Evolutionary conservation across 768 basidiomycete species (phyloP), one percentile per base, ranked within the genome.

Genomic region (Lanmaoa rubissima): DNA sequence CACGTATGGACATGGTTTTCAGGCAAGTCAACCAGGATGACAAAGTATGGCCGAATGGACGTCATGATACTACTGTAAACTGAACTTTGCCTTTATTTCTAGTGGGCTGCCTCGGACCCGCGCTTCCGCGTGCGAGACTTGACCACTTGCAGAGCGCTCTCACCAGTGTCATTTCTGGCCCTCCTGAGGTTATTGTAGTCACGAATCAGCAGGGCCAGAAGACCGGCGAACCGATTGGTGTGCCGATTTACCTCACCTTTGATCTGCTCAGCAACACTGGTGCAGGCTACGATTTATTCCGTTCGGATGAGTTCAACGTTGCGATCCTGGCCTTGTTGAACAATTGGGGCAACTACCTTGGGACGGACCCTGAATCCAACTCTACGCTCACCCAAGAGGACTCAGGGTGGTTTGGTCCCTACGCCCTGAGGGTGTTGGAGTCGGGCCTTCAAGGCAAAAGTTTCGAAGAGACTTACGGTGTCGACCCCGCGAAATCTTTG

Each of bases 201-300:
- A 8, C 1, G 24, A 44, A 44, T 44, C 4, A 16, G 1, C 8
- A 44, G 4, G 43, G 43, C 16, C 4, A 28, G 14, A 17, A 28
- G 43, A 63, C 64, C 24, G 63, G 60, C 24, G 60, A 62, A 45
- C 59, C 60, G 17, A 48, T 66, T 17, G 66, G 60, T 17, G 58
- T 59, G 4, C 65, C 65, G 0, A 35, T 67, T n/a, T 58, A 43
- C 19, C 60, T 61, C 26, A 12, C 58, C 34, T 41, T 67, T 24
- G 63, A 67, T 43, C 4, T 65, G n/a, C 55, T 67, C 49, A 51
- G 65, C 51, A 67, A 67, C 54, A 67, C 66, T n/a, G 9, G 50
- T 17, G 63, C 63, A 0, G 65, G 48, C 3, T 65, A 67, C 4
- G 54, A 54, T 41, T 35, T 64, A 17, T 65, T 64, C 50, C 59